Base-by-base conservation (phyloP, 2,329 filamentous ascomycete species). In the Penicillium corylophilum region DNA sequence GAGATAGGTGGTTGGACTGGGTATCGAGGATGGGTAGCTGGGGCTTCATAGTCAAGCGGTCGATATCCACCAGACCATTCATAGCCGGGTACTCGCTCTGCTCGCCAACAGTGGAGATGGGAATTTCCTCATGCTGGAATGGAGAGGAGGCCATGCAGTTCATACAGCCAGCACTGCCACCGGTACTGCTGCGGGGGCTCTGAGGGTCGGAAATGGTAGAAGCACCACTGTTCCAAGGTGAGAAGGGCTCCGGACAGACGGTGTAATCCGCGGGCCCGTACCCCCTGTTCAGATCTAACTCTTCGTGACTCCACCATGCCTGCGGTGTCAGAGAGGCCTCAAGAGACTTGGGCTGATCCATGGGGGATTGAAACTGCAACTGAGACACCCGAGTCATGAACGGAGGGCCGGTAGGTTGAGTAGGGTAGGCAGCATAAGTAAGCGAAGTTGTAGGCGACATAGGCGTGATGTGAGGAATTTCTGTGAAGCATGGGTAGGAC, bases 121-220 rank as follows among this genome's bases (percentile, higher is more conserved):
- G 15, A 20, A 48, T 28, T 0, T 65, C 61, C 13, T 66, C 59
- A 26, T 59, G 54, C 33, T 45, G 51, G 42, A 50, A 54, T 26
- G 53, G 38, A 18, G 63, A 56, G 5, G 60, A 63, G 36, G 57
- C 49, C 42, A 61, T 59, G 41, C 56, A 59, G 42, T 50, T 56
- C 44, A 62, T 51, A 24, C 36, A 44, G 8, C 50, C 44, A 18
- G 54, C 13, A 47, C 57, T 60, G 23, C 53, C 54, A 9, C 46
- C 48, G 38, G 44, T 50, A 38, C 47, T 60, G 46, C 62, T 64
- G 15, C 49, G 57, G 12, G 61, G 58, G 26, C 62, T 67, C 38
- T 67, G 66, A 13, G 60, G 52, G 13, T 59, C 64, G 5, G 67
- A 59, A 6, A 55, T 55, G 2, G 59, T 61, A 7, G 62, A 61